Evolutionary conservation across 768 basidiomycete species (phyloP), one percentile per base, ranked within the genome.

Genomic region (Termitomyces sp.): DNA sequence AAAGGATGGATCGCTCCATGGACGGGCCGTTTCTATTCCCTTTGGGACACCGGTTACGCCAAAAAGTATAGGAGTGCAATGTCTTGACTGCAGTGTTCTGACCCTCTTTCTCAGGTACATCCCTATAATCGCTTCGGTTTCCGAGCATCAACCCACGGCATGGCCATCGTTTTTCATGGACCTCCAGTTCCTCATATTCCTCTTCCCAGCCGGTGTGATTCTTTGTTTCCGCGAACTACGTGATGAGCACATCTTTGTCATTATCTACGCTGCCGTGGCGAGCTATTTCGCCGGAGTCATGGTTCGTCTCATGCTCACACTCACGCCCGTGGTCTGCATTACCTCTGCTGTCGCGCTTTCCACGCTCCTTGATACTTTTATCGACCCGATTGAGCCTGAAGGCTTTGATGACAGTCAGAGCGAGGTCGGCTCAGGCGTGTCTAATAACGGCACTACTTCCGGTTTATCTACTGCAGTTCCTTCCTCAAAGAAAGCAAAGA

Each of bases 91-190:
- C n/a, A 58, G 34, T 27, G 46, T 53, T 52, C 50, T 62, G 33
- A 60, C 62, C 20, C n/a, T 61, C 65, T 46, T 36, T 57, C 52
- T 7, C 67, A 93, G 91, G 68, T 89, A 94, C 69, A 93, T 97
- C 66, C 95, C 95, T 30, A 98, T 98, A 75, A 98, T 99, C 66
- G 97, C 97, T 11, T 98, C 95, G 18, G 97, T 99, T 39, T 97
- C 95, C 20, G 97, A 98, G 76, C 97, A 99, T 76, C 97, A 99
- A 71, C 97, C 97, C 18, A 98, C 97, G 6, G 97, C 97, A 39
- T 99, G 97, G 97, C 96, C 97, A 11, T 90, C 97, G 2, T 98
- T 98, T 83, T 98, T 96, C 80, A 98, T 98, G 89, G 97, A 99
- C 71, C 87, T 99, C 57, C 91, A 97, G 67, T 89, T 98, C 82